Percentiles rank a stretch among this genome's conserved stretches.
Evolutionary conservation across 768 basidiomycete species (phyloP).

Genomic region (Tylopilus plumbeoviolaceoides): DNA sequence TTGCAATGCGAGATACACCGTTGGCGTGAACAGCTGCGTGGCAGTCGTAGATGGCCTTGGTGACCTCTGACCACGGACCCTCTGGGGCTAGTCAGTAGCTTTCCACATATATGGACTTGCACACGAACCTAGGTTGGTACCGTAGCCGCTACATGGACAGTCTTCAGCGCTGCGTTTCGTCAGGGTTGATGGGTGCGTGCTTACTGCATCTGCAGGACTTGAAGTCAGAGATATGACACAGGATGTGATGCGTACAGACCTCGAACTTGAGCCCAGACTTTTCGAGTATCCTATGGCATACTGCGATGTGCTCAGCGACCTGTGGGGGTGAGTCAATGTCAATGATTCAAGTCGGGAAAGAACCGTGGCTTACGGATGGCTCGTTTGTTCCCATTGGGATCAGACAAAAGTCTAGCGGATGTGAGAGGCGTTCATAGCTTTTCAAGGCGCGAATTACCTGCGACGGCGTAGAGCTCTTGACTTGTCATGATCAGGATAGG

Average conservation of each 20-base stretch:
- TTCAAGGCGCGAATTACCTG: slow-evolving; percentile 43
- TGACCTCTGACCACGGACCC: slow-evolving; percentile 84
- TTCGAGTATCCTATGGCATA: slow-evolving; percentile 80
- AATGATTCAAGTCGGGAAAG: neutral
- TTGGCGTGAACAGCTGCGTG: slow-evolving; percentile 81
- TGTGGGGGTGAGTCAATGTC: slow-evolving; percentile 24
- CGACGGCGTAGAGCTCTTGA: slow-evolving; percentile 68
- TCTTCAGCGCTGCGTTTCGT: slow-evolving; percentile 33
- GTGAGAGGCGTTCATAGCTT: neutral
- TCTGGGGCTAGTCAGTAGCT: slow-evolving; percentile 36
- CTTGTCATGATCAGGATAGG: neutral
- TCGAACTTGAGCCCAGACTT: slow-evolving; percentile 80
- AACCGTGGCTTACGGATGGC: slow-evolving; percentile 52
- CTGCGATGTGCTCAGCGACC: slow-evolving; percentile 76
- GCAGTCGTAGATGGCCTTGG: slow-evolving; percentile 84
- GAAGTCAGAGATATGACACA: neutral
- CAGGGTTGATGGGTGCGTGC: slow-evolving; percentile 8
- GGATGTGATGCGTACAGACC: slow-evolving; percentile 37
- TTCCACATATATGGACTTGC: neutral
- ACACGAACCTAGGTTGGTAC: slow-evolving; percentile 75
- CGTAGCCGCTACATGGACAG: slow-evolving; percentile 63
- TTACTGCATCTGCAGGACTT: slow-evolving; percentile 35
- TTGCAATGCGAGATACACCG: slow-evolving; percentile 74
- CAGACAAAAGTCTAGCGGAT: slow-evolving; percentile 72
- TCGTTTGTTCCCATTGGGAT: slow-evolving; percentile 79